A percentile compares a stretch with the other conserved stretches of the same genome.
Evolutionary conservation across 345 rosid genomes (phyloP).

Genomic region (Erucastrum elatum): DNA sequence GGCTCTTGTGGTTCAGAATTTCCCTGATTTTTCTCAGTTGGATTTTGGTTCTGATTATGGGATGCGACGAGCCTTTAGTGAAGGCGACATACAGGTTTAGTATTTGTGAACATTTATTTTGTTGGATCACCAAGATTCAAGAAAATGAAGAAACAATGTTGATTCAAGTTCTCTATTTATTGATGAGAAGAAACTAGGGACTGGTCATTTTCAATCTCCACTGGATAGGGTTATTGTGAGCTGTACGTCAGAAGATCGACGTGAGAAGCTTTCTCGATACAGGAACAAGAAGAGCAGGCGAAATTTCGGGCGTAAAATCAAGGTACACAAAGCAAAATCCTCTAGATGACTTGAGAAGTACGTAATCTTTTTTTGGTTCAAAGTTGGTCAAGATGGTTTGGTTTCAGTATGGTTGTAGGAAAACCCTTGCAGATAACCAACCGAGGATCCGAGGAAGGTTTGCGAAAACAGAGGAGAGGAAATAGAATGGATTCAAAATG

Average conservation of each 20-base stretch:
- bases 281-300: slow-evolving; percentile 86
- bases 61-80: slow-evolving; percentile 91
- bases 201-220: slow-evolving; percentile 56
- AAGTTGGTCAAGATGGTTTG: neutral
- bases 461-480: slow-evolving; percentile 82
- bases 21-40: slow-evolving; percentile 58
- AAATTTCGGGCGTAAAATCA: slow-evolving; percentile 94
- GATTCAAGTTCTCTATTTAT: slow-evolving; percentile 37
- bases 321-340: slow-evolving; percentile 48
- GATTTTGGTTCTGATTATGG: slow-evolving; percentile 72
- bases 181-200: slow-evolving; percentile 72
- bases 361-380: neutral
- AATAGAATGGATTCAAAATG: slow-evolving; percentile 36
- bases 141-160: neutral
- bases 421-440: slow-evolving; percentile 97
- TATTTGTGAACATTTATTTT: neutral
- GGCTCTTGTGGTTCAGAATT: slow-evolving; percentile 52
- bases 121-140: neutral
- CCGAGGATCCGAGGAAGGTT: slow-evolving; percentile 98
- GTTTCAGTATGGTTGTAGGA: slow-evolving; percentile 97
- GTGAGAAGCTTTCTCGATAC: slow-evolving; percentile 94
- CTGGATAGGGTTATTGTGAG: slow-evolving; percentile 51
- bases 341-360: neutral
- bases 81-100: slow-evolving; percentile 91
- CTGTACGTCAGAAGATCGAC: slow-evolving; percentile 69